These are phyloP conservation scores for Geotrichum carabidarum DNA, from an alignment of 1,139 yeast genomes.

Conservation along the genomic window DNA sequence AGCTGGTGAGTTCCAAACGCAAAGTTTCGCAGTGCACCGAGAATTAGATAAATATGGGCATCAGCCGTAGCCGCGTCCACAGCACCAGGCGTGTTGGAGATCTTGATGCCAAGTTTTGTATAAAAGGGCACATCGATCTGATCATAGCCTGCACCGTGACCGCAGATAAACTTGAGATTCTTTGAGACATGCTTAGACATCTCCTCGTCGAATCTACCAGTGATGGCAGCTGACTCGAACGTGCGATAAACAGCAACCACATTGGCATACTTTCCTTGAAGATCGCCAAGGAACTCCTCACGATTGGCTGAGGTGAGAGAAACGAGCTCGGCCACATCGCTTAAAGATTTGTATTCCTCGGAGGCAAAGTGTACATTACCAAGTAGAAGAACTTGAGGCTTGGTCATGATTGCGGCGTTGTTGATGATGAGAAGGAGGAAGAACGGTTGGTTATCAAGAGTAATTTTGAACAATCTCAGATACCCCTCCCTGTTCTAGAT, in stretches of 20 bases:
- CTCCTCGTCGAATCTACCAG: constrained; percentile 72
- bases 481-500: too few species aligned
- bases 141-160: constrained; percentile 94
- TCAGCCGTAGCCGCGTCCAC: constrained; percentile 77
- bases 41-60: constrained; percentile 55
- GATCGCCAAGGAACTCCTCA: constrained; percentile 33
- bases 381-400: constrained; percentile 27
- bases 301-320: constrained; percentile 25
- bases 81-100: constrained; percentile 64
- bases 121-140: constrained; percentile 48
- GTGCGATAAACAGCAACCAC: constrained; percentile 35
- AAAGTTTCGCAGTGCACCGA: constrained; percentile 60
- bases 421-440: too few species aligned
- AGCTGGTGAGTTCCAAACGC: constrained; percentile 40
- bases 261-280: constrained; percentile 33
- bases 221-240: constrained; percentile 20
- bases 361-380: constrained; percentile 28
- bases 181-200: constrained; percentile 56
- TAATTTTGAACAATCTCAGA: too few species aligned
- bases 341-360: constrained; percentile 27
- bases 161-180: constrained; percentile 60
- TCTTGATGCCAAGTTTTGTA: constrained; percentile 48
- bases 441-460: too few species aligned
- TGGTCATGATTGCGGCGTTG: constrained; percentile 36
- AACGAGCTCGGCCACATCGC: constrained; percentile 26